phyloP scores from a whole-genome alignment of 768 basidiomycete species.

The Chiua virens region DNA sequence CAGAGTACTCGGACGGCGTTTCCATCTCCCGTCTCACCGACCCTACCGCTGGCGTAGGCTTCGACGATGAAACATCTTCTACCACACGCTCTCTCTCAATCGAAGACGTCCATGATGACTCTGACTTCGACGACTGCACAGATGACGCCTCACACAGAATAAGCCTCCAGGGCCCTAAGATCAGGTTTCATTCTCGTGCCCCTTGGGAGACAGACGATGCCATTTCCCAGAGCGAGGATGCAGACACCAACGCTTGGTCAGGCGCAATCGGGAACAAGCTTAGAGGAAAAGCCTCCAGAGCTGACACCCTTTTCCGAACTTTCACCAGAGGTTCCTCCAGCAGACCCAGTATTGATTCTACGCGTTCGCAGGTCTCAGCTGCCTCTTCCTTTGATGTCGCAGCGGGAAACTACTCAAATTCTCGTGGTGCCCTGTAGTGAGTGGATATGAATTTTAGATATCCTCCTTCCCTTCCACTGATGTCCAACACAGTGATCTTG shows the following conservation, averaged over 20 bases:
- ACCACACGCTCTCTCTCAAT: slow-evolving; percentile 30
- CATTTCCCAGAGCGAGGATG: slow-evolving; percentile 45
- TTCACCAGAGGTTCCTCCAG: slow-evolving; percentile 46
- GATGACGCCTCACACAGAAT: slow-evolving; percentile 51
- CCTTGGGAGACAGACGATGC: slow-evolving; percentile 76
- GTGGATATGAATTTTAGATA: slow-evolving; percentile 23
- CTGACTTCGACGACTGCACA: slow-evolving; percentile 38
- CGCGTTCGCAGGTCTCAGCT: slow-evolving; percentile 47
- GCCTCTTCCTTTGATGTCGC: slow-evolving; percentile 63
- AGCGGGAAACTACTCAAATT: slow-evolving; percentile 48
- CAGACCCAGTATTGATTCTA: slow-evolving; percentile 68
- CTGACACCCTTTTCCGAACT: slow-evolving; percentile 43
- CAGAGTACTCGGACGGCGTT: slow-evolving; percentile 29
- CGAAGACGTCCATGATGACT: slow-evolving; percentile 35
- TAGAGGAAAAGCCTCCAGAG: slow-evolving; percentile 28
- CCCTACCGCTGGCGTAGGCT: slow-evolving; percentile 50
- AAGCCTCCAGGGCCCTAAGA: slow-evolving; percentile 79
- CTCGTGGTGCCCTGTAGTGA: slow-evolving; percentile 60
- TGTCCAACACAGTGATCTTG: slow-evolving; percentile 45
- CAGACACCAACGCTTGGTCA: slow-evolving; percentile 37
- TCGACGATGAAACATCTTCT: slow-evolving; percentile 49
- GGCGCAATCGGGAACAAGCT: slow-evolving; percentile 30
- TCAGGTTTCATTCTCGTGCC: slow-evolving; percentile 77
- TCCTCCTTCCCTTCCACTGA: slow-evolving; percentile 1
- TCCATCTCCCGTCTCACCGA: slow-evolving; percentile 44